Base-by-base conservation (phyloP, 345 rosid genomes). In the Citrus cavaleriei region DNA sequence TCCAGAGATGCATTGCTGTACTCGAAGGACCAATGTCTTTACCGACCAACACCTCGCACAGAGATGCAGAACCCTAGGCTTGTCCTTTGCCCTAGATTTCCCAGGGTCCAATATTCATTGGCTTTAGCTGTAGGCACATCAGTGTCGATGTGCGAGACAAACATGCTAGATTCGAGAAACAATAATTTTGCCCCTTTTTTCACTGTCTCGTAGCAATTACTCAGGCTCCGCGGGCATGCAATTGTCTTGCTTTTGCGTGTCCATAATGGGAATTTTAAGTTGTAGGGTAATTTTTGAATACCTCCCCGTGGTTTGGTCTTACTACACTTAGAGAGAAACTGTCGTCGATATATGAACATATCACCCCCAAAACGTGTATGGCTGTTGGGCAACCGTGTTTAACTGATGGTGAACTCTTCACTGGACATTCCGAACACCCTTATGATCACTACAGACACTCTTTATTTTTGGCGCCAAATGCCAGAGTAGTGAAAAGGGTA, bases 151-250 rank as follows among this genome's bases (percentile, higher is more conserved):
- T 46, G 51, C 51, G 10, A 4, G 70, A 59, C 59, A 75, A 35
- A 58, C 71, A 65, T 46, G 58, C 7, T 49, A 66, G 80, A 65
- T 79, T 76, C 72, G 71, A 65, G 58, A 77, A 71, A 82, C 79
- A 75, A 77, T 79, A 64, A 9, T 16, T 16, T 71, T 74, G 51
- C 78, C 28, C 13, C 25, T 71, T 19, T 55, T 69, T 61, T 38
- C 35, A 32, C n/a, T 27, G 77, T 82, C 69, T 25, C 2, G 69
- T 34, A 10, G 73, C 65, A 51, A 66, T 80, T 76, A 10, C 70
- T 80, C 76, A 54, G 80, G 74, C 72, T 21, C 35, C 1, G 25
- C 19, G 35, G 55, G 42, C 40, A 10, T 9, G 60, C 19, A 63
- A 63, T 19, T 5, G 27, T 32, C 25, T 63, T 2, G 34, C 24